Evolutionary conservation across 345 rosid genomes (phyloP).

Genomic region (Psidium friedrichsthalianum): DNA sequence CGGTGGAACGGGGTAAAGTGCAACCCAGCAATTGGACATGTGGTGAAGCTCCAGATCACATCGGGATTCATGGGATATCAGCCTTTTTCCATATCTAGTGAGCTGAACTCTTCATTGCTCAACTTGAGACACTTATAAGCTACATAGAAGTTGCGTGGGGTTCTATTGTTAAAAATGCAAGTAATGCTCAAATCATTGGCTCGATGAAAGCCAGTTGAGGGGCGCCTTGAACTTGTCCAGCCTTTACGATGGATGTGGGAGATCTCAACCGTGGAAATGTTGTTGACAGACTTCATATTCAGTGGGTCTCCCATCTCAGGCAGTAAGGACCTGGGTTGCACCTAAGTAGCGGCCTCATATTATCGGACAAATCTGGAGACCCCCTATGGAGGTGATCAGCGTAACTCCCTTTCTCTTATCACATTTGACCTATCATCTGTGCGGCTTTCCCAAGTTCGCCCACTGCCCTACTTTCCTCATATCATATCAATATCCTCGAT

Average conservation of each 20-base stretch:
- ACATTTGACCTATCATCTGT: not conserved
- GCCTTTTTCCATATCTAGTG: not conserved
- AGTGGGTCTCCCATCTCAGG: not conserved
- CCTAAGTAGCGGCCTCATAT: not conserved
- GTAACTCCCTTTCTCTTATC: not conserved
- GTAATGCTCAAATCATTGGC: not conserved
- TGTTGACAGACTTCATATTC: not conserved
- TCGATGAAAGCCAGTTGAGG: not conserved
- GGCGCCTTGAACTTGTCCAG: not conserved
- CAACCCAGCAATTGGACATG: not conserved
- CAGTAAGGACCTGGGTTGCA: not conserved
- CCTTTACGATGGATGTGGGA: not conserved
- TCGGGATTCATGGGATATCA: accelerated
- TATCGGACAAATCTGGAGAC: not conserved
- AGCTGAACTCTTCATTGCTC: not conserved
- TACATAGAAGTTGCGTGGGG: not conserved
- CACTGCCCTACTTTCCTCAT: not conserved
- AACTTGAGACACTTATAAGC: not conserved
- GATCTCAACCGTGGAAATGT: not conserved
- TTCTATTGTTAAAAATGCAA: not conserved
- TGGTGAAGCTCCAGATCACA: not conserved
- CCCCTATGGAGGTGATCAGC: not conserved
- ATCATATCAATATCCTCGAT: too few species aligned
- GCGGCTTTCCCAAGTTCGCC: not conserved
- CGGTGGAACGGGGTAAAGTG: not conserved